Evolutionary conservation across 768 basidiomycete species (phyloP), one percentile per base, ranked within the genome.

Genomic region (Hygrocybe coccinea): DNA sequence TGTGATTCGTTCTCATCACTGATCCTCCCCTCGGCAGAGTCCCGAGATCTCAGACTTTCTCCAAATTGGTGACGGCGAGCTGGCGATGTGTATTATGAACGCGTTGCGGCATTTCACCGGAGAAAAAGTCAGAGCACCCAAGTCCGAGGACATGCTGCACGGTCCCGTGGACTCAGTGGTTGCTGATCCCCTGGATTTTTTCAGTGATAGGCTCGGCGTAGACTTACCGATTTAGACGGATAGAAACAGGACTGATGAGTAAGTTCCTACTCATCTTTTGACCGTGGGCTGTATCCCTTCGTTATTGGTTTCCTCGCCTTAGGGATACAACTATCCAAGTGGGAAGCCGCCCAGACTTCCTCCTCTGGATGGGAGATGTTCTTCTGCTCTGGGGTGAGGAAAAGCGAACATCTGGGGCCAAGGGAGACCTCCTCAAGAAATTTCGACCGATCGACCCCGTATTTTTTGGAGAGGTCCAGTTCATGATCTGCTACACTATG

Each of bases 321-420:
- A 54, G 52, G 11, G 52, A 22, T 2, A n/a, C 43, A 17, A 45
- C 8, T 44, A 45, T 33, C 15, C 14, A 45, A 46, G 19, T 24
- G n/a, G 15, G 11, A 22, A 48, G 14, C 24, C 17, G 43, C 52
- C 52, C 52, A 29, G 39, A 54, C 52, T 54, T 44, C 52, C 52
- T 54, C 43, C 39, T 51, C 35, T 52, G 55, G 55, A 33, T 56
- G 22, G 38, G 39, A 21, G 55, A 48, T 43, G 21, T 51, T 8
- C 54, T 55, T 39, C 22, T 55, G 2, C 35, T 55, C 8, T 33
- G 44, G 54, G 54, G 54, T 33, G 54, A 55, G 36, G 54, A 55
- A 35, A 48, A 29, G 35, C 15, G 44, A 21, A 29, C 12, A 10
- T 29, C 45, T 11, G 54, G 33, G 17, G 33, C 46, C 21, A 24